Base-by-base conservation (phyloP, 306 rosid genomes). In the Sicyos baderoa region DNA sequence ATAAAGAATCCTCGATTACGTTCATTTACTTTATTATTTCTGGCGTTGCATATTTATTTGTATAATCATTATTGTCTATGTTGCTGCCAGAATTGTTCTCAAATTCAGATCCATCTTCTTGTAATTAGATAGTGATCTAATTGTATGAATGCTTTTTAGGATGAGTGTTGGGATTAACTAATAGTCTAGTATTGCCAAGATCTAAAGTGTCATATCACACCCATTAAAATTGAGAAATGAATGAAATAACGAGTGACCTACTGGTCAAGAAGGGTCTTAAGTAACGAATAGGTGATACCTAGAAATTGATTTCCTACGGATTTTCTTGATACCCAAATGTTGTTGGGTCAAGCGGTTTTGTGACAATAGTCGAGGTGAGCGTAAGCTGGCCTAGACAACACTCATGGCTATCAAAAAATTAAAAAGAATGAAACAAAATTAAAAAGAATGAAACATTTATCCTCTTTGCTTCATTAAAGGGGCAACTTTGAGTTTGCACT, bases 51-150 rank as follows among this genome's bases (percentile, higher is more conserved):
- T 35, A 32, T 61, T 15, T 61, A 61, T 42, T 40, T 44, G 29
- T 9, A 15, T 32, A 25, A 15, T 58, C 15, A 6, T 58, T 58
- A 6, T 44, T 15, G 44, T 35, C 23, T 12, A 27, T 27, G 44
- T 27, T 16, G 8, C 66, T 61, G 68, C 49, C 16, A 40, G 6
- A 53, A 64, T 42, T 18, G 49, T 18, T 18, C 53, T 64, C 53
- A 64, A 64, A 42, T 40, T 64, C 70, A 42, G 48, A 64, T 64
- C 11, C 35, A 19, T 64, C 35, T 61, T 37, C 23, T 17, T 62
- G 69, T 40, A 62, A 62, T 62, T 17, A 18, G 29, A 18, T 17
- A 29, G 29, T 18, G 25, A 62, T 40, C 70, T 64, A 64, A 19
- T 42, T 64, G 9, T 19, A 37, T 18, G 9, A 64, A 35, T 21